Base-by-base conservation (phyloP, 192 early-diverging fungal species). In the Obelidium mucronatum region DNA sequence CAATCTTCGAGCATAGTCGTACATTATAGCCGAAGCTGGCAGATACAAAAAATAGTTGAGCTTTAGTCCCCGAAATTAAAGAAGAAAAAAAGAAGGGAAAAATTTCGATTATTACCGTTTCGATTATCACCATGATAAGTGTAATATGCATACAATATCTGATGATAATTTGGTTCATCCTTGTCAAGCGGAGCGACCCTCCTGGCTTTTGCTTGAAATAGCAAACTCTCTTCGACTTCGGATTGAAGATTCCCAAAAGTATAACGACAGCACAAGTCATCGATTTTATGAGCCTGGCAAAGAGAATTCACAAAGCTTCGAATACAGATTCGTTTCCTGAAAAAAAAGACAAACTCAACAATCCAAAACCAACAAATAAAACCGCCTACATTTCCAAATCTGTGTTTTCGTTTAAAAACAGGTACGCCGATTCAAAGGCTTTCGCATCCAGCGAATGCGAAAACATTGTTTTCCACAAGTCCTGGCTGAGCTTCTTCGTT, bases 111-210 rank as follows among this genome's bases (percentile, higher is more conserved):
- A 39, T 48, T 37, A 83, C 82, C 82, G 30, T 44, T 81, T 31
- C 78, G 30, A 40, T 72, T 75, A 40, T 84, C 78, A 8, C 64
- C 72, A 11, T 75, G 67, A 44, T 11, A 36, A 6, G 81, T 70
- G 60, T 76, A 82, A 75, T 81, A 84, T 11, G 36, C 35, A 59
- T 75, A 81, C 64, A 82, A 54, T 33, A 84, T 80, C n/a, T 64
- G 56, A 61, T 84, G 73, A 51, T 81, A 84, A 62, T 84, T 84
- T 0, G 80, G 77, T 34, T 63, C 76, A 30, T 56, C 17, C 19
- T 4, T 59, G 24, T 17, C 0, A 48, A 74, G 60, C 13, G 72
- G 72, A 11, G 39, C 72, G 1, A 74, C 72, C 30, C 40, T 62
- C 22, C 72, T 30, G 26, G 72, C 40, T 30, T 76, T 40, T 17